These are phyloP conservation scores for Oleoguttula mirabilis DNA, from an alignment of 495 filamentous ascomycete species.

Conservation along the genomic window DNA sequence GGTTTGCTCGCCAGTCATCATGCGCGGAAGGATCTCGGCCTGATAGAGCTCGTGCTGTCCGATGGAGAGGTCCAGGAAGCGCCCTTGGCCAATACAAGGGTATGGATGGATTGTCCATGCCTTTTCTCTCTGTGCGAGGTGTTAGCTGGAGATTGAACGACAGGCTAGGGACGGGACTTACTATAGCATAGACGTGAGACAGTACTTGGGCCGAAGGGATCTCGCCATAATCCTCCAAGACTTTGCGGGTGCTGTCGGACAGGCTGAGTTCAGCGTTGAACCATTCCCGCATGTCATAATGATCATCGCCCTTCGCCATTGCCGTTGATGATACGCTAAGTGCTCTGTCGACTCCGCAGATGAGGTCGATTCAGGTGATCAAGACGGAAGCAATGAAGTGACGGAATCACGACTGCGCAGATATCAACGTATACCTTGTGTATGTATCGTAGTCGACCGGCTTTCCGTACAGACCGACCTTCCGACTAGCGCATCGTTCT, in stretches of 20 bases:
- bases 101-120: slow-evolving; percentile 17
- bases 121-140: slow-evolving; percentile 12
- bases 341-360: too few species aligned
- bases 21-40: slow-evolving; percentile 17
- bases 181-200: slow-evolving; percentile 14
- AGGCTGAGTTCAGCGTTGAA: slow-evolving; percentile 6
- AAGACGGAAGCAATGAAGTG: too few species aligned
- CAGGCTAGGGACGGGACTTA: slow-evolving; percentile 1
- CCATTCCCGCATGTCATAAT: slow-evolving; percentile 1
- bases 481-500: too few species aligned
- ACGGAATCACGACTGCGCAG: too few species aligned
- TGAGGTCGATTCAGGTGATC: too few species aligned
- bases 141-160: background rate
- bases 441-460: too few species aligned
- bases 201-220: slow-evolving; percentile 13
- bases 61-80: slow-evolving; percentile 21
- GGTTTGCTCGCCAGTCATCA: slow-evolving; percentile 17
- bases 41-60: slow-evolving; percentile 7
- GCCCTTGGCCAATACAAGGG: slow-evolving; percentile 21
- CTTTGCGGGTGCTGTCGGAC: background rate
- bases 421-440: too few species aligned
- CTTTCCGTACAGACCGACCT: too few species aligned
- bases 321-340: too few species aligned
- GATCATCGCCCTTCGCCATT: background rate
- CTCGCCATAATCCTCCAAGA: slow-evolving; percentile 16